Percentiles rank a stretch among this genome's conserved stretches.
These are phyloP conservation scores for Trametes polyzona DNA, from an alignment of 1,284 basidiomycete genomes.

Conservation along the genomic window DNA sequence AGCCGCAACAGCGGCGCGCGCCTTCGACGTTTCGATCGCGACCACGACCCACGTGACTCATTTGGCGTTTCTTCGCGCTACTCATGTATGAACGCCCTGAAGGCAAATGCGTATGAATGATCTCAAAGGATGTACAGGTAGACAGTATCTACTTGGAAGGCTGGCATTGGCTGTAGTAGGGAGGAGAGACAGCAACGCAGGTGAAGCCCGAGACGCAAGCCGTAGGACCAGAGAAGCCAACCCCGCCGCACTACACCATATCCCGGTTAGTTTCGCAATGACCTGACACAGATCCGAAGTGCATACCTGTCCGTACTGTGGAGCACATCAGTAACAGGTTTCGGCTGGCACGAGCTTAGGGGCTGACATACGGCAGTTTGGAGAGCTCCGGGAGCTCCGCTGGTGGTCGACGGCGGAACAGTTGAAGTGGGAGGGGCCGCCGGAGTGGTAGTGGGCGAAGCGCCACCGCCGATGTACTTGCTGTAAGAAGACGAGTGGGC, in stretches of 20 bases:
- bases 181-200: conserved; percentile 24
- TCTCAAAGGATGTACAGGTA: not conserved
- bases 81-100: not conserved
- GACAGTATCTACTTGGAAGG: conserved; percentile 4
- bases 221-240: conserved; percentile 33
- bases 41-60: conserved; percentile 8
- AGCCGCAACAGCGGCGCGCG: not conserved
- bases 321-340: not conserved
- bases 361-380: conserved; percentile 28
- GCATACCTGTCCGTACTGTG: conserved; percentile 31
- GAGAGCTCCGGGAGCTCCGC: conserved; percentile 21
- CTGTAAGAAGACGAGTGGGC: conserved; percentile 32
- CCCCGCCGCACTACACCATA: conserved; percentile 28
- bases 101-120: too few relatives aligned
- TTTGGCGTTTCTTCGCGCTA: not conserved
- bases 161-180: conserved; percentile 28
- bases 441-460: conserved; percentile 12
- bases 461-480: conserved; percentile 28
- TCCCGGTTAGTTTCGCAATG: not conserved
- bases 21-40: conserved; percentile 12
- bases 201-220: conserved; percentile 17
- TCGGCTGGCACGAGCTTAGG: not conserved
- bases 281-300: not conserved
- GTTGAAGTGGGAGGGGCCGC: conserved; percentile 16
- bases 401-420: conserved; percentile 20